These are phyloP conservation scores for Agaricales sp. DNA, from an alignment of 1,284 basidiomycete genomes.

Conservation along the genomic window DNA sequence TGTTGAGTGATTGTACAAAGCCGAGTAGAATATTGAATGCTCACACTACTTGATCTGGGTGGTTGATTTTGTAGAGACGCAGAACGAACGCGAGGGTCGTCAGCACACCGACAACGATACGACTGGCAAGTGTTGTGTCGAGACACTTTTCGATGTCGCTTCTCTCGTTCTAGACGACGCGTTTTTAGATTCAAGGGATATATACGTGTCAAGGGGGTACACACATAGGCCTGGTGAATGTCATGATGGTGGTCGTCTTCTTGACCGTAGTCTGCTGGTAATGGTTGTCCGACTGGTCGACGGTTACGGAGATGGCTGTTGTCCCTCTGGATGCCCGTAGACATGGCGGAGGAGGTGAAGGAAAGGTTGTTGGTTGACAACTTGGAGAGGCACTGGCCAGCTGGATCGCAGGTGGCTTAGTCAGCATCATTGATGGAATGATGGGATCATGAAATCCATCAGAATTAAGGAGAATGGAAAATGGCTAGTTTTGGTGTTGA, in stretches of 20 bases:
- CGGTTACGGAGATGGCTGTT: not conserved
- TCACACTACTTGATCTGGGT: constrained; percentile 91
- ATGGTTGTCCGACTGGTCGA: not conserved
- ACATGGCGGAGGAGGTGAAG: not conserved
- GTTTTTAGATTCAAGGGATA: not conserved
- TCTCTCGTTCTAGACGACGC: constrained; percentile 30
- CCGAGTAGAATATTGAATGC: constrained; percentile 21
- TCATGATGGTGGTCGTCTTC: constrained; percentile 36
- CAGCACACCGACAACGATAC: constrained; percentile 46
- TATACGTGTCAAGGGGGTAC: constrained; percentile 6
- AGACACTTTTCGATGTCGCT: constrained; percentile 49
- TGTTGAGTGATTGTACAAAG: constrained; percentile 4
- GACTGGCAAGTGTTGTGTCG: constrained; percentile 50
- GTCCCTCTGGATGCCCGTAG: not conserved
- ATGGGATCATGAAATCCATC: no score
- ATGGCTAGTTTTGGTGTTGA: no score
- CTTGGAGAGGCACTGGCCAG: no score
- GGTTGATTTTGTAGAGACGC: constrained; percentile 89
- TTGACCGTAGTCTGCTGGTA: constrained; percentile 14
- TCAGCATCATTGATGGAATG: no score
- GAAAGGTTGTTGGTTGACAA: not conserved
- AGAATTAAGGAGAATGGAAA: no score
- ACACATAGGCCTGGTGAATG: constrained; percentile 33
- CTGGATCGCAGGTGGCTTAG: no score
- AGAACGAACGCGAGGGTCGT: constrained; percentile 71